Evolutionary conservation across 257 asterid species (phyloP), one percentile per base, ranked within the genome.

Genomic region (Haberlea rhodopensis): DNA sequence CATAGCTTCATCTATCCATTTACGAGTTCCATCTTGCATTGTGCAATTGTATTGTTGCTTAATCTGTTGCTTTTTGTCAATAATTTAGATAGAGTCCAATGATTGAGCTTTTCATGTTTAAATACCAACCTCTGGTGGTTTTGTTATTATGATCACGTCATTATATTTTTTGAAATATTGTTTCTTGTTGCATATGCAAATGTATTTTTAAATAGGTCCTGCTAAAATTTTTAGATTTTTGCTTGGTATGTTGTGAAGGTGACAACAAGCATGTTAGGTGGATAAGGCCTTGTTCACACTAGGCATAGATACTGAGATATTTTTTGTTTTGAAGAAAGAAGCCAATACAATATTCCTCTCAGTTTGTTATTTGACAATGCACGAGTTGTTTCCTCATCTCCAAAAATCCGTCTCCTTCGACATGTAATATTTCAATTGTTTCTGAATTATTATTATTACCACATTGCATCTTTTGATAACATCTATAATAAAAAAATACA

Each of bases 401-500:
- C 61, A 32, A 18, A 57, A 3, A 54, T 32, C 46, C 27, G 21
- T 26, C 45, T 28, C 45, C 21, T 13, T 26, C 27, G 1, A 2
- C 46, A 37, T 11, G 46, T 37, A 37, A 37, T 2, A 11, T 37
- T 23, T 21, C 3, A 40, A 15, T 0, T 67, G 37, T 56, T 4
- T 67, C 24, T 31, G 3, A 46, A 15, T 29, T 57, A 67, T 57
- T 45, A 32, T 23, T 52, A 18, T 28, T 43, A 23, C 53, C 24
- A 31, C 8, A 6, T 11, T 60, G 48, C 59, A 15, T 34, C 58
- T 32, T 53, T 18, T 51, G 53, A 49, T 66, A 54, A 46, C 63
- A 57, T 23, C 15, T 7, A 40, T 22, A 21, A 24, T 32, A 9
- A 65, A 68, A 67, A 29, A 53, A 55, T 8, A 78, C 24, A 79